Percentiles rank a stretch among this genome's conserved stretches.
phyloP scores from a whole-genome alignment of 139 green algal species.

The Coccomyxa sp. region DNA sequence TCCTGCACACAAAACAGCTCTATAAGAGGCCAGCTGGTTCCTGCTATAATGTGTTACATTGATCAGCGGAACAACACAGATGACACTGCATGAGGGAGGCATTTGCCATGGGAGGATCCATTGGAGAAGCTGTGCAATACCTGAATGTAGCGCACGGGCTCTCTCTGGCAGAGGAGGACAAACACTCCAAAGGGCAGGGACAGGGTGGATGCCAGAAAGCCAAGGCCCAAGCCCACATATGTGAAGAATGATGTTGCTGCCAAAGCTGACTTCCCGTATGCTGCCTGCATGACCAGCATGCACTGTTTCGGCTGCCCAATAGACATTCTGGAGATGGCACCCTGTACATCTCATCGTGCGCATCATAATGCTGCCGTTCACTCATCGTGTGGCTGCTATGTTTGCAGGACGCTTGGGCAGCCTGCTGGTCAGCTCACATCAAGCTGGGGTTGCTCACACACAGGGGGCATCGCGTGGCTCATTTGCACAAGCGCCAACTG shows the following conservation, averaged over 20 bases:
- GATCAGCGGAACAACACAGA: background rate
- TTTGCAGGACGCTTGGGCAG: no score
- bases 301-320: no score
- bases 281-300: slow-evolving; percentile 27
- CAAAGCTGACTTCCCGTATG: slow-evolving; percentile 56
- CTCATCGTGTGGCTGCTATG: no score
- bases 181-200: slow-evolving; percentile 83
- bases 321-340: no score
- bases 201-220: slow-evolving; percentile 68
- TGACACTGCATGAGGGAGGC: background rate
- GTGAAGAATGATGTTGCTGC: slow-evolving; percentile 70
- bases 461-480: no score
- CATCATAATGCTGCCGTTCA: no score
- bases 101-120: background rate
- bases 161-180: slow-evolving; percentile 81
- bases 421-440: no score
- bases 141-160: slow-evolving; percentile 66
- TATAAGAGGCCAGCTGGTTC: background rate
- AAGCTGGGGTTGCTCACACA: no score
- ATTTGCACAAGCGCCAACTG: no score
- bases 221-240: slow-evolving; percentile 78
- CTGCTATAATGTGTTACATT: background rate
- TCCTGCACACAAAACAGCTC: slow-evolving; percentile 32
- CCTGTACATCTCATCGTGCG: no score
- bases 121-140: background rate